Percentiles rank a stretch among this genome's conserved stretches.
These are phyloP conservation scores for Lactarius sanguifluus DNA, from an alignment of 768 basidiomycete species.

Conservation along the genomic window DNA sequence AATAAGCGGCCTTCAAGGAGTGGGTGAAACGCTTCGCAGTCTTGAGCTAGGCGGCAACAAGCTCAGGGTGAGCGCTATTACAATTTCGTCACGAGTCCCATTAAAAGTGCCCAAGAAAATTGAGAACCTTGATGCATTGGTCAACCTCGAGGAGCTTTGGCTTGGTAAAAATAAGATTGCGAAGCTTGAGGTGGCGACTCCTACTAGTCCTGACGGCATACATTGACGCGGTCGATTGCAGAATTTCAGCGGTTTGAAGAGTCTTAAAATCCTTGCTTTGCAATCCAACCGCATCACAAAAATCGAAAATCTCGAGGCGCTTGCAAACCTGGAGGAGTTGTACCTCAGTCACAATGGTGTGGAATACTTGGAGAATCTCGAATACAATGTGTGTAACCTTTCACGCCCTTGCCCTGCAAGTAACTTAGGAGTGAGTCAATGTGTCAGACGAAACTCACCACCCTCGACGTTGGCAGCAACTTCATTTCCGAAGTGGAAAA, in stretches of 20 bases:
- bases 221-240: slow-evolving; percentile 34
- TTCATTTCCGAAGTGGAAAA: slow-evolving; percentile 78
- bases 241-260: slow-evolving; percentile 69
- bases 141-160: slow-evolving; percentile 91
- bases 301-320: slow-evolving; percentile 74
- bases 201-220: not conserved
- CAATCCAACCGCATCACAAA: slow-evolving; percentile 93
- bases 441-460: slow-evolving; percentile 62
- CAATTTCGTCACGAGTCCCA: slow-evolving; percentile 5
- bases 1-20: slow-evolving; percentile 63
- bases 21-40: slow-evolving; percentile 62
- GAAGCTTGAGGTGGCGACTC: slow-evolving; percentile 67
- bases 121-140: slow-evolving; percentile 76
- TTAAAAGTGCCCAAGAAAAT: slow-evolving; percentile 58
- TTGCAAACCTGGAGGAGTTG: slow-evolving; percentile 79
- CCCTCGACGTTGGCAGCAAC: slow-evolving; percentile 87
- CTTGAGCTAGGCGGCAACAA: slow-evolving; percentile 93
- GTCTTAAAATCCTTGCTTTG: slow-evolving; percentile 81
- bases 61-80: slow-evolving; percentile 65
- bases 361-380: slow-evolving; percentile 77
- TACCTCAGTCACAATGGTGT: slow-evolving; percentile 96
- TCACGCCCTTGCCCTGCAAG: not conserved
- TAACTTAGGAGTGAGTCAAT: not conserved
- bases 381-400: slow-evolving; percentile 62
- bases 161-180: slow-evolving; percentile 97